Percentiles rank a stretch among this genome's conserved stretches.
Conservation (phyloP, 2,329 filamentous ascomycete genomes). For the Trichoderma endophyticum region DNA sequence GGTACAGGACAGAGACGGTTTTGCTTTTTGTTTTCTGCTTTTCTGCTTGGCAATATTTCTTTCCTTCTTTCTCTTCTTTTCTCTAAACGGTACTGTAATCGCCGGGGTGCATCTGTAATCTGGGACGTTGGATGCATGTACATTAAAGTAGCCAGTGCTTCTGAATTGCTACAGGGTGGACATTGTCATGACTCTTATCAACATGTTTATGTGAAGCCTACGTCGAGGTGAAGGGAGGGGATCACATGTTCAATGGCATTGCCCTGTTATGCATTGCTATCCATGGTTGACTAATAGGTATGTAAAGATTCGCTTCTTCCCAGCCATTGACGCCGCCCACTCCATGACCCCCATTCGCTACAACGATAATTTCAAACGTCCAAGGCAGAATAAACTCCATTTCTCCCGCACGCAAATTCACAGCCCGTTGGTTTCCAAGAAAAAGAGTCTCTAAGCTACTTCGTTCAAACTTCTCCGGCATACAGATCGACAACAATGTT, state of each 20-base stretch:
- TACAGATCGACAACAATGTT: conserved; percentile 96
- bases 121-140: conserved; percentile 6
- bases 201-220: not conserved
- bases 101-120: not conserved
- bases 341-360: not conserved
- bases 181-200: not conserved
- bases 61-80: not conserved
- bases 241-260: not conserved
- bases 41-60: not conserved
- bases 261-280: not conserved
- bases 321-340: not conserved
- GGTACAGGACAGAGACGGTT: not conserved
- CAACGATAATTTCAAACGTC: not conserved
- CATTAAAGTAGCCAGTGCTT: not conserved
- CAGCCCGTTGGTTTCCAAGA: not conserved
- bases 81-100: not conserved
- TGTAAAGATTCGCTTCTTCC: not conserved
- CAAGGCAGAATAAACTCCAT: not conserved
- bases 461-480: conserved; percentile 38
- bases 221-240: not conserved
- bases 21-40: not conserved
- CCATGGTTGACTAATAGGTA: not conserved
- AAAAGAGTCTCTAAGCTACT: not conserved
- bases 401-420: not conserved
- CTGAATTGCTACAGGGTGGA: not conserved